phyloP scores from a whole-genome alignment of 441 rosid genomes.

The Bocquillonia castaneifolia region DNA sequence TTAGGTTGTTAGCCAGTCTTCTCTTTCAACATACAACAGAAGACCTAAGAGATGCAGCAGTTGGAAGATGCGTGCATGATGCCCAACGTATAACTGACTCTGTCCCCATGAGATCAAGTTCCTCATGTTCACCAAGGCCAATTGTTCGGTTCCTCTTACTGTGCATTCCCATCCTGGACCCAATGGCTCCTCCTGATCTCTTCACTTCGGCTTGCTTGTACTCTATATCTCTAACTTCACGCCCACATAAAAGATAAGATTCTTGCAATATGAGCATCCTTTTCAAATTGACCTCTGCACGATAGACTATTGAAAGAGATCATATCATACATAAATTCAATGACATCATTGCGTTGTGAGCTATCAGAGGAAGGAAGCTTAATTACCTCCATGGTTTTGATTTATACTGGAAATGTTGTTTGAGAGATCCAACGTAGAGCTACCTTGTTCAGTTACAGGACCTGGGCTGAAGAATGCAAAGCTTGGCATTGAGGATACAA shows the following conservation, averaged over 20 bases:
- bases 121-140: conserved; percentile 51
- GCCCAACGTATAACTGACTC: conserved; percentile 71
- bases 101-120: conserved; percentile 40
- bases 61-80: conserved; percentile 52
- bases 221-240: conserved; percentile 30
- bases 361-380: conserved; percentile 9
- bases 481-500: conserved; percentile 50
- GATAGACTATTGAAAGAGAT: neutral
- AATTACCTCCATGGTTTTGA: conserved; percentile 36
- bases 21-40: conserved; percentile 51
- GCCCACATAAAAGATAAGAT: conserved; percentile 24
- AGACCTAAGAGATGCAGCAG: conserved; percentile 45
- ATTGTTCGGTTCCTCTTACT: conserved; percentile 56
- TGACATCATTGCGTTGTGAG: neutral
- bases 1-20: conserved; percentile 3
- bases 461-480: conserved; percentile 50
- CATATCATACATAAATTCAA: neutral
- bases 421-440: conserved; percentile 21
- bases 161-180: conserved; percentile 39
- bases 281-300: conserved; percentile 29
- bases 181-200: conserved; percentile 35
- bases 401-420: conserved; percentile 14
- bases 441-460: conserved; percentile 27
- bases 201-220: conserved; percentile 28
- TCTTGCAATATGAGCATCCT: conserved; percentile 28